These are phyloP conservation scores for Alternaria incomplexa DNA, from an alignment of 2,329 filamentous ascomycete species.

Conservation along the genomic window DNA sequence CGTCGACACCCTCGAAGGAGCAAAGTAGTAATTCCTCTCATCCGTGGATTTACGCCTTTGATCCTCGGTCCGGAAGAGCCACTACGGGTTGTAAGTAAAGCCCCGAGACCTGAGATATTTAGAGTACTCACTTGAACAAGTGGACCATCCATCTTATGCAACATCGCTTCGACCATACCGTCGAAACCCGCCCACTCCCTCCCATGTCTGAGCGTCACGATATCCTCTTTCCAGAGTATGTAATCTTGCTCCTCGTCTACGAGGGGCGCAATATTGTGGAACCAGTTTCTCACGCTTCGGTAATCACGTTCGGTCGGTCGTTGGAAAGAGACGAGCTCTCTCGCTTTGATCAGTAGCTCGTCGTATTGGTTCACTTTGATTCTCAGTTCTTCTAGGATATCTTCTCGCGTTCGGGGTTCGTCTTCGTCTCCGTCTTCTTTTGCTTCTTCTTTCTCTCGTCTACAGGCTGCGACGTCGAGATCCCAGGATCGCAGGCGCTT, in stretches of 20 bases:
- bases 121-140: background rate
- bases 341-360: slow-evolving; percentile 20
- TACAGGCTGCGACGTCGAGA: background rate
- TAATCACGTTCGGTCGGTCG: slow-evolving; percentile 36
- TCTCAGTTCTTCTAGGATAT: background rate
- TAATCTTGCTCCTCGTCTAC: slow-evolving; percentile 27
- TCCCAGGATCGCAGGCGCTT: background rate
- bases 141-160: slow-evolving; percentile 20
- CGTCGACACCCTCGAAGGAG: slow-evolving; percentile 30
- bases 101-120: too few species aligned
- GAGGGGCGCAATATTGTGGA: slow-evolving; percentile 26
- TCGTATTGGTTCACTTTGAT: background rate
- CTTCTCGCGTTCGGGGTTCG: background rate
- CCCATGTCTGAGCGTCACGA: slow-evolving; percentile 35
- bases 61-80: slow-evolving; percentile 28
- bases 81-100: too few species aligned
- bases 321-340: slow-evolving; percentile 33
- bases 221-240: slow-evolving; percentile 39
- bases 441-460: background rate
- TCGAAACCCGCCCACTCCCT: slow-evolving; percentile 44
- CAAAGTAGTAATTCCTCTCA: slow-evolving; percentile 31
- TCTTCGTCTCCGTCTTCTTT: background rate
- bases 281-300: slow-evolving; percentile 32
- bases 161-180: slow-evolving; percentile 30
- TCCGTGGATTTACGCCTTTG: slow-evolving; percentile 29